These are phyloP conservation scores for Tuber calosporum DNA, from an alignment of 495 filamentous ascomycete genomes.

Conservation along the genomic window DNA sequence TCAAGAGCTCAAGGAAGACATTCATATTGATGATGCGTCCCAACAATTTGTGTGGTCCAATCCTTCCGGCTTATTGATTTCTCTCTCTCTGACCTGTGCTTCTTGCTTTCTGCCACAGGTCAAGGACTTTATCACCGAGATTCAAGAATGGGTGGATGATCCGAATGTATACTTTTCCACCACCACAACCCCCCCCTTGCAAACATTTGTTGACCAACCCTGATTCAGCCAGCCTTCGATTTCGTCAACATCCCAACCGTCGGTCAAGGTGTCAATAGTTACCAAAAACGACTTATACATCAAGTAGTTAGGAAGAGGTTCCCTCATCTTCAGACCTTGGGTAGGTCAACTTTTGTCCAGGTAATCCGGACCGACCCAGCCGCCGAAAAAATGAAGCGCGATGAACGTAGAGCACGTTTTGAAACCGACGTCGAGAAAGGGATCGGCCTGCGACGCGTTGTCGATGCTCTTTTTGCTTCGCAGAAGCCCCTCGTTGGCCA, in stretches of 20 bases:
- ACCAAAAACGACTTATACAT: conserved; percentile 61
- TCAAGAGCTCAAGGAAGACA: conserved; percentile 45
- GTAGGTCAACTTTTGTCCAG: conserved; percentile 34
- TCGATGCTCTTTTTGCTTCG: conserved; percentile 54
- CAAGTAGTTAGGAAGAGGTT: conserved; percentile 61
- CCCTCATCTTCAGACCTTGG: conserved; percentile 47
- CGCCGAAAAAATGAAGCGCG: conserved; percentile 46
- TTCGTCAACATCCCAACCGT: conserved; percentile 44
- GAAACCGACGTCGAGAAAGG: conserved; percentile 47
- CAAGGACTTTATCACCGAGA: conserved; percentile 50
- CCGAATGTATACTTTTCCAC: conserved; percentile 25
- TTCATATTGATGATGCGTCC: conserved; percentile 53
- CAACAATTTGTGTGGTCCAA: conserved; percentile 45
- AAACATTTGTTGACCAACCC: conserved; percentile 2
- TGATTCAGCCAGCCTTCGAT: conserved; percentile 39
- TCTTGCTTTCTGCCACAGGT: conserved; percentile 15
- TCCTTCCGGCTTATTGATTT: conserved; percentile 13
- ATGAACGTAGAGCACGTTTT: conserved; percentile 43
- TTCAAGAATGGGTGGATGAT: conserved; percentile 48
- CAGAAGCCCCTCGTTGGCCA: conserved; percentile 58
- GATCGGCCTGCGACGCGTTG: conserved; percentile 61
- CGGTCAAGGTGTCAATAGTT: conserved; percentile 41
- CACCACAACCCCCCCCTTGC: neutral
- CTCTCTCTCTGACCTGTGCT: neutral
- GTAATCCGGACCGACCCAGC: conserved; percentile 46